Percentiles rank a stretch among this genome's conserved stretches.
Conservation (phyloP, 305 asterid genomes). For the Solanum chacoense region DNA sequence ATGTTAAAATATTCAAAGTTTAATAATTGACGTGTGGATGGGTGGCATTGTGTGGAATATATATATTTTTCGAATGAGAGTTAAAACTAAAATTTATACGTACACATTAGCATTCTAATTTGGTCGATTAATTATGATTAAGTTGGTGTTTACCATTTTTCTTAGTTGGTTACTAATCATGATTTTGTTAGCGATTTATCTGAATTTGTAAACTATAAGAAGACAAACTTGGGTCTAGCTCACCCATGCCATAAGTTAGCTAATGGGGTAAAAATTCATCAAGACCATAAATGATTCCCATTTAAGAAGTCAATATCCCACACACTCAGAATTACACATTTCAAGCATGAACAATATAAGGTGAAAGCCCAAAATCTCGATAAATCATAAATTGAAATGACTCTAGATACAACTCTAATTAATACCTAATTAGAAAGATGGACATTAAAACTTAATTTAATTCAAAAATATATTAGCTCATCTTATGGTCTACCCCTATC, state of each 20-base stretch:
- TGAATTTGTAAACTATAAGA: neutral
- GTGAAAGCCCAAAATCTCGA: accelerated
- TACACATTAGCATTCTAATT: neutral
- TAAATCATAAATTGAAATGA: neutral
- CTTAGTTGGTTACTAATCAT: neutral
- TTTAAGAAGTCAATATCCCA: neutral
- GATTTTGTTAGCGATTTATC: neutral
- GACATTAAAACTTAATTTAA: neutral
- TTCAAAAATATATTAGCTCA: neutral
- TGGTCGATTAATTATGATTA: neutral
- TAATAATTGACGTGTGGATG: neutral
- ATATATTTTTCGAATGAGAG: neutral
- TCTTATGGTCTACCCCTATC: neutral
- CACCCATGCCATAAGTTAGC: neutral
- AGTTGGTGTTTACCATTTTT: neutral
- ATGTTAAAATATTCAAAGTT: neutral
- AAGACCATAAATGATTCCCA: neutral
- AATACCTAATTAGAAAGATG: neutral
- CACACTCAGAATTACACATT: neutral
- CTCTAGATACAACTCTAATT: neutral
- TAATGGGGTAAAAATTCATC: neutral
- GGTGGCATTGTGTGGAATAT: neutral
- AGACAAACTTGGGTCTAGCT: neutral
- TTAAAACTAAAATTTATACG: neutral
- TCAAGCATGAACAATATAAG: neutral